Evolutionary conservation across 805 yeast species (phyloP).

Genomic region (Cyberlindnera xylosilytica): DNA sequence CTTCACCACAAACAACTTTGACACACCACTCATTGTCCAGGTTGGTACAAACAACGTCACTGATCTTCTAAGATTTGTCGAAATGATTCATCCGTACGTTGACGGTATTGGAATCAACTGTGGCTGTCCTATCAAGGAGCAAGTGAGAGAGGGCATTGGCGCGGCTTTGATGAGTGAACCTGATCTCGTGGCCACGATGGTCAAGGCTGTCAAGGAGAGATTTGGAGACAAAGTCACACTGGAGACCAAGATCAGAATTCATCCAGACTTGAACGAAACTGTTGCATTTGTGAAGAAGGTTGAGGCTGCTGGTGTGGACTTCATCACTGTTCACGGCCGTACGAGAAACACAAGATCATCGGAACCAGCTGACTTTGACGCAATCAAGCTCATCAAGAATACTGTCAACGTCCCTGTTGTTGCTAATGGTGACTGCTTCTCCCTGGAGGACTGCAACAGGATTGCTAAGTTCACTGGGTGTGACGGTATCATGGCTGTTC

Average conservation of each 20-base stretch:
- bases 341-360: slow-evolving; percentile 82
- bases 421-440: slow-evolving; percentile 96
- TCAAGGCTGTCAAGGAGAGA: slow-evolving; percentile 70
- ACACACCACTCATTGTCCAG: slow-evolving; percentile 78
- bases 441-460: slow-evolving; percentile 55
- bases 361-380: slow-evolving; percentile 77
- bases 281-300: slow-evolving; percentile 66
- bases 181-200: slow-evolving; percentile 79
- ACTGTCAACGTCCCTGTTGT: slow-evolving; percentile 67
- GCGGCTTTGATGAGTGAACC: slow-evolving; percentile 90
- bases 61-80: slow-evolving; percentile 79
- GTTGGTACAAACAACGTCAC: slow-evolving; percentile 84
- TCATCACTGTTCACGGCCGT: slow-evolving; percentile 92
- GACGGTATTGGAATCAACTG: slow-evolving; percentile 96
- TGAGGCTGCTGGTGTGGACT: slow-evolving; percentile 88
- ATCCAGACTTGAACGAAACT: slow-evolving; percentile 70
- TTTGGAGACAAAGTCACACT: slow-evolving; percentile 72
- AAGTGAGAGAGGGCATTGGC: slow-evolving; percentile 93
- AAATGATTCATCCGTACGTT: slow-evolving; percentile 84
- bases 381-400: slow-evolving; percentile 62
- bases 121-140: slow-evolving; percentile 96
- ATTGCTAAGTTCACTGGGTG: slow-evolving; percentile 69
- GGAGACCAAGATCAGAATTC: slow-evolving; percentile 92
- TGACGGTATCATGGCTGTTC: slow-evolving; percentile 94
- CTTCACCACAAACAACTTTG: slow-evolving; percentile 73